Evolutionary conservation across 257 asterid genomes (phyloP).

Genomic region (Nemophila menziesii): DNA sequence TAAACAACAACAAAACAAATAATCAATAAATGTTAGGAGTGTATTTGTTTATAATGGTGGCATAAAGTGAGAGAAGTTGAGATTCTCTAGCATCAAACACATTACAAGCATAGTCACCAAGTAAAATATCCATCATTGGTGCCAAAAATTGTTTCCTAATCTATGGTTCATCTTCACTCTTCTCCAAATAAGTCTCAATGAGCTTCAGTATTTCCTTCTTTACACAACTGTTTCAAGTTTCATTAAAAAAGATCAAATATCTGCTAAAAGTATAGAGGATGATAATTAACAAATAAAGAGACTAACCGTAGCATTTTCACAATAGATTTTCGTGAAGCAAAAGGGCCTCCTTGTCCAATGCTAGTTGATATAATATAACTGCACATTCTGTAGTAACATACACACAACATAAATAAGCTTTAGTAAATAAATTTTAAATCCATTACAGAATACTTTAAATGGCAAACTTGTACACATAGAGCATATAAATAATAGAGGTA

Average conservation of each 20-base stretch:
- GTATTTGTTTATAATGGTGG: too few species aligned
- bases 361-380: conserved; percentile 84
- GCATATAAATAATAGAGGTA: conserved; percentile 75
- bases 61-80: conserved; percentile 90
- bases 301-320: conserved; percentile 97
- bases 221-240: conserved; percentile 52
- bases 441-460: not conserved
- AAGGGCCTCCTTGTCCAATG: conserved; percentile 91
- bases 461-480: conserved; percentile 77
- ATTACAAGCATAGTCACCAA: conserved; percentile 88
- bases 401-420: not conserved
- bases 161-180: conserved; percentile 82
- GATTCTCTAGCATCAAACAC: conserved; percentile 98
- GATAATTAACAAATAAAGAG: conserved; percentile 5
- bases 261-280: not conserved
- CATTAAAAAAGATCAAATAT: conserved; percentile 7
- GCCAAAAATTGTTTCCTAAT: conserved; percentile 88
- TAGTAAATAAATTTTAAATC: not conserved
- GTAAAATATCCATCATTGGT: conserved; percentile 98
- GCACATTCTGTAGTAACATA: conserved; percentile 57
- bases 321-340: conserved; percentile 55
- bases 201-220: conserved; percentile 92
- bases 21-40: conserved; percentile 67
- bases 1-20: conserved; percentile 2
- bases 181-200: conserved; percentile 84